phyloP scores from a whole-genome alignment of 2,329 filamentous ascomycete genomes.

The Seiridium cupressi region DNA sequence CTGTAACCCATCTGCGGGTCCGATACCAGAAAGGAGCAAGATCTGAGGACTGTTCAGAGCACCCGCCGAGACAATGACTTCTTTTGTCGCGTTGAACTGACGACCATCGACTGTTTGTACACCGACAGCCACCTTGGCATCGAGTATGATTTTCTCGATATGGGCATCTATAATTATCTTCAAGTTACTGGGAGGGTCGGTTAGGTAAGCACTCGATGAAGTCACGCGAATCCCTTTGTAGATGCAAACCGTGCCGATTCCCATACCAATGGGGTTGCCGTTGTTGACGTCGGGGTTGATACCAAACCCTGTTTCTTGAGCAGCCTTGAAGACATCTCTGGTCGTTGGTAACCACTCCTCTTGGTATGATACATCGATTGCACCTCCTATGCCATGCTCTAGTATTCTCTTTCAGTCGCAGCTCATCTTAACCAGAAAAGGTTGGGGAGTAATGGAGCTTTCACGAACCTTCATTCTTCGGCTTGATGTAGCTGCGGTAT shows the following conservation, averaged over 20 bases:
- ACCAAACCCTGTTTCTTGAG: constrained; percentile 12
- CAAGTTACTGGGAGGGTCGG: constrained; percentile 11
- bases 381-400: constrained; percentile 18
- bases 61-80: constrained; percentile 25
- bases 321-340: constrained; percentile 12
- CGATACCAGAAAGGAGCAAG: constrained; percentile 27
- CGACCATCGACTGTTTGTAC: constrained; percentile 11
- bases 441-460: no score
- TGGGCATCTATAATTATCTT: constrained; percentile 9
- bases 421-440: not conserved
- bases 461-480: constrained; percentile 9
- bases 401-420: not conserved
- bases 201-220: constrained; percentile 36
- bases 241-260: constrained; percentile 19
- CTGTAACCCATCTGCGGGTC: constrained; percentile 18
- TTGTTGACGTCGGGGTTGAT: constrained; percentile 18
- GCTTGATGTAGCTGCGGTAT: constrained; percentile 33
- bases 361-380: constrained; percentile 18
- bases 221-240: constrained; percentile 36
- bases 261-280: constrained; percentile 17
- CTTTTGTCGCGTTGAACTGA: constrained; percentile 14
- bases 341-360: constrained; percentile 13
- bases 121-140: constrained; percentile 17
- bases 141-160: constrained; percentile 11
- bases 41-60: constrained; percentile 25